Percentiles rank a stretch among this genome's conserved stretches.
These are phyloP conservation scores for Obelidium mucronatum DNA, from an alignment of 192 early-diverging fungal species.

Conservation along the genomic window DNA sequence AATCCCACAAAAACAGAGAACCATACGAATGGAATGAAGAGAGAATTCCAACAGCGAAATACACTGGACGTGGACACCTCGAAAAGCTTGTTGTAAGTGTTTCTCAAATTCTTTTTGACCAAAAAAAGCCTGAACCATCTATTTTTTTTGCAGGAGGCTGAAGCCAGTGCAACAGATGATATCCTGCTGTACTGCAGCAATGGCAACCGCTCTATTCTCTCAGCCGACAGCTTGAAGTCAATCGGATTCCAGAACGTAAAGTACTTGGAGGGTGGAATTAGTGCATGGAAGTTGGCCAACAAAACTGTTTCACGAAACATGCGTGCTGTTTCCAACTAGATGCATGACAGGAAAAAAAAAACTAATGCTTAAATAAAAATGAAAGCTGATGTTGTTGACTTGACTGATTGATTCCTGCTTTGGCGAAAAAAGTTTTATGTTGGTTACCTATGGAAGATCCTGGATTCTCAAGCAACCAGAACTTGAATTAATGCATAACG, in stretches of 20 bases:
- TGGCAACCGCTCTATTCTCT: constrained; percentile 57
- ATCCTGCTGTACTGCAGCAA: constrained; percentile 63
- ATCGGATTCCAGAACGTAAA: constrained; percentile 63
- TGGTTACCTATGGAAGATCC: too few species aligned
- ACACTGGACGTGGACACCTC: constrained; percentile 58
- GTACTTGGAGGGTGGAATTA: constrained; percentile 52
- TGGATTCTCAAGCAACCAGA: too few species aligned
- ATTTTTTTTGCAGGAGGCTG: constrained; percentile 44
- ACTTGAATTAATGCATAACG: too few species aligned
- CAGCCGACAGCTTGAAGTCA: constrained; percentile 56
- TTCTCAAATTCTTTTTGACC: neutral
- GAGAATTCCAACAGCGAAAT: constrained; percentile 57
- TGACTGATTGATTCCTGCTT: too few species aligned
- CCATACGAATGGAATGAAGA: constrained; percentile 65
- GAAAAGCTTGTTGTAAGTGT: constrained; percentile 59
- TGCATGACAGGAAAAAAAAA: too few species aligned
- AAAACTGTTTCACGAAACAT: neutral
- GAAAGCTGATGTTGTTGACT: too few species aligned
- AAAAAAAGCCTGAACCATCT: neutral
- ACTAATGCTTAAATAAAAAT: too few species aligned
- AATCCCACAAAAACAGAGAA: constrained; percentile 45
- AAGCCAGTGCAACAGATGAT: constrained; percentile 55
- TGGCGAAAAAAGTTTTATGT: too few species aligned
- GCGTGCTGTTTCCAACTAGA: too few species aligned
- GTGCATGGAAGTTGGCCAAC: constrained; percentile 31